Conservation (phyloP, 257 asterid species). For the Coffea canephora region DNA sequence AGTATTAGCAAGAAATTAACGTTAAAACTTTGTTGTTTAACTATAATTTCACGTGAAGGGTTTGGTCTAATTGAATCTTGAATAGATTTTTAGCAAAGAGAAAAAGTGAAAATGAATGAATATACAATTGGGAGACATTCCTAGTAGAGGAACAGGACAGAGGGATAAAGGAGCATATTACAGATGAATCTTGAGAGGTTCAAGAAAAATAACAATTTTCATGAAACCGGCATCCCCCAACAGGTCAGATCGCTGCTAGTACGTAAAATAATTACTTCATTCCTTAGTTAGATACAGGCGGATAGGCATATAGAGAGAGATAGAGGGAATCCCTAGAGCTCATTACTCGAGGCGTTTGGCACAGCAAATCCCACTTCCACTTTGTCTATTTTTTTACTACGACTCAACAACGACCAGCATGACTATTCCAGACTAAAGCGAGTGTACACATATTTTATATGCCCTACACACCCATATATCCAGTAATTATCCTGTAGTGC, state of each 20-base stretch:
- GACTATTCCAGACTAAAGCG: not conserved
- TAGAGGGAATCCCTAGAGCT: constrained; percentile 65
- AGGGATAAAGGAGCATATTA: constrained; percentile 42
- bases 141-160: constrained; percentile 42
- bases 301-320: constrained; percentile 21
- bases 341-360: constrained; percentile 40
- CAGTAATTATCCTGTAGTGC: constrained; percentile 20
- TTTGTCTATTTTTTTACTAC: constrained; percentile 14
- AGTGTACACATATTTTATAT: not conserved
- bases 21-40: constrained; percentile 16
- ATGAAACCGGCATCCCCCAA: constrained; percentile 39
- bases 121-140: constrained; percentile 29
- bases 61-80: constrained; percentile 16
- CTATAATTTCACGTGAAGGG: constrained; percentile 54
- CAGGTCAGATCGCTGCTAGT: constrained; percentile 3
- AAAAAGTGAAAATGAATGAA: not conserved
- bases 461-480: not conserved
- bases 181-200: constrained; percentile 58
- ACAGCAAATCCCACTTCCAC: constrained; percentile 74
- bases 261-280: not conserved
- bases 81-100: not conserved
- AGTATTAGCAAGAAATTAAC: not conserved
- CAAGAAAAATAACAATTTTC: constrained; percentile 42
- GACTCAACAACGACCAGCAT: not conserved
- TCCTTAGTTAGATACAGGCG: constrained; percentile 18